These are phyloP conservation scores for Rubia yunnanensis DNA, from an alignment of 257 asterid species.

Conservation along the genomic window DNA sequence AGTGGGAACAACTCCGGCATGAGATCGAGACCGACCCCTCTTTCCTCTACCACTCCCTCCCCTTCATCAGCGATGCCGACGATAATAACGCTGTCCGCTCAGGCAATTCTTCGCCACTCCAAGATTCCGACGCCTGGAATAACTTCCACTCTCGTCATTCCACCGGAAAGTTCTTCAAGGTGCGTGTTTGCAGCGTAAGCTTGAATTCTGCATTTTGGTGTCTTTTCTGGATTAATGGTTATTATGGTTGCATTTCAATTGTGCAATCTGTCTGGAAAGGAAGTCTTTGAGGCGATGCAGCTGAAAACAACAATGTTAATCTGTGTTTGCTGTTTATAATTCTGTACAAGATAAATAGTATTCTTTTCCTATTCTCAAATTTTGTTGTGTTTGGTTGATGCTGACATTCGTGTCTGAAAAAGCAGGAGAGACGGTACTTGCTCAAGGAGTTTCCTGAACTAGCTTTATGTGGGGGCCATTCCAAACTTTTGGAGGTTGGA, in stretches of 20 bases:
- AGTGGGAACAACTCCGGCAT: constrained; percentile 52
- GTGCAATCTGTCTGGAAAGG: too few relatives aligned
- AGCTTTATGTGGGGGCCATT: constrained; percentile 46
- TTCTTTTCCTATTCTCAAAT: too few relatives aligned
- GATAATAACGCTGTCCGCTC: neutral
- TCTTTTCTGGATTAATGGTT: neutral
- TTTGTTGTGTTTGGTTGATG: neutral
- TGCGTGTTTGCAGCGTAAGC: neutral
- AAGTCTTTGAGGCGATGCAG: neutral
- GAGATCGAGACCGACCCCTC: constrained; percentile 56
- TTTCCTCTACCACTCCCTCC: constrained; percentile 49
- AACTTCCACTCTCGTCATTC: constrained; percentile 69
- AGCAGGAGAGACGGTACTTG: constrained; percentile 79
- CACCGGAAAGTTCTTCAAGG: constrained; percentile 91
- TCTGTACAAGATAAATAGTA: neutral
- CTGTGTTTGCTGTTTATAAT: neutral
- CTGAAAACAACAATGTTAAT: neutral
- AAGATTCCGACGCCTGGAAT: constrained; percentile 69
- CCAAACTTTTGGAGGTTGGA: constrained; percentile 85
- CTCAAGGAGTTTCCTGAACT: constrained; percentile 80
- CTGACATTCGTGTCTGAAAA: constrained; percentile 2
- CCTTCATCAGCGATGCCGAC: constrained; percentile 17
- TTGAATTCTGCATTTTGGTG: neutral
- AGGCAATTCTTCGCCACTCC: neutral
- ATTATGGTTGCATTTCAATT: neutral